These are phyloP conservation scores for Eucalyptus urophylla DNA, from an alignment of 345 rosid species.

Conservation along the genomic window DNA sequence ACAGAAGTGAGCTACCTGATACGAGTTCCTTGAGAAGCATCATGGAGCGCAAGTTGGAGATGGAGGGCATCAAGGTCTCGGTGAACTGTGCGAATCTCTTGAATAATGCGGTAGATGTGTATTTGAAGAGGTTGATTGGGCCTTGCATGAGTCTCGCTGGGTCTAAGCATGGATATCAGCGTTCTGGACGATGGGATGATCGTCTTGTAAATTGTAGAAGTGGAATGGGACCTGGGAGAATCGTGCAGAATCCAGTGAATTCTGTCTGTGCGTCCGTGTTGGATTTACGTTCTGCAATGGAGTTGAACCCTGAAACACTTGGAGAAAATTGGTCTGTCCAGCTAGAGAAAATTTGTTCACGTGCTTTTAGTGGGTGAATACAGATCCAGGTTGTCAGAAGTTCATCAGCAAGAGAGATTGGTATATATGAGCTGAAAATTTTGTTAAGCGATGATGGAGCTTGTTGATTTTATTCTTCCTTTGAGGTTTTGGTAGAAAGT, in stretches of 20 bases:
- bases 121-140: constrained; percentile 60
- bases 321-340: constrained; percentile 64
- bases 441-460: background rate
- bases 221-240: constrained; percentile 4
- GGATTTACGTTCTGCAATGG: constrained; percentile 54
- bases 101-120: constrained; percentile 60
- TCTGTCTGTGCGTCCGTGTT: constrained; percentile 21
- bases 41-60: constrained; percentile 58
- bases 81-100: constrained; percentile 55
- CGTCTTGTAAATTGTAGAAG: background rate
- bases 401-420: background rate
- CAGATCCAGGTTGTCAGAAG: background rate
- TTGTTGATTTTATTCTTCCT: background rate
- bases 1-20: constrained; percentile 57
- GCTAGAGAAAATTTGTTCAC: constrained; percentile 51
- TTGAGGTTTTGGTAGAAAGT: background rate
- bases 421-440: background rate
- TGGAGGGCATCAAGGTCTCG: constrained; percentile 39
- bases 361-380: background rate
- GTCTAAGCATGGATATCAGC: constrained; percentile 17
- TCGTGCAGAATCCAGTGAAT: constrained; percentile 7
- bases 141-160: constrained; percentile 57
- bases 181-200: background rate
- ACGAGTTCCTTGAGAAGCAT: constrained; percentile 55
- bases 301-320: constrained; percentile 52